phyloP scores from a whole-genome alignment of 495 filamentous ascomycete genomes.

The Aspergillus cavernicola region DNA sequence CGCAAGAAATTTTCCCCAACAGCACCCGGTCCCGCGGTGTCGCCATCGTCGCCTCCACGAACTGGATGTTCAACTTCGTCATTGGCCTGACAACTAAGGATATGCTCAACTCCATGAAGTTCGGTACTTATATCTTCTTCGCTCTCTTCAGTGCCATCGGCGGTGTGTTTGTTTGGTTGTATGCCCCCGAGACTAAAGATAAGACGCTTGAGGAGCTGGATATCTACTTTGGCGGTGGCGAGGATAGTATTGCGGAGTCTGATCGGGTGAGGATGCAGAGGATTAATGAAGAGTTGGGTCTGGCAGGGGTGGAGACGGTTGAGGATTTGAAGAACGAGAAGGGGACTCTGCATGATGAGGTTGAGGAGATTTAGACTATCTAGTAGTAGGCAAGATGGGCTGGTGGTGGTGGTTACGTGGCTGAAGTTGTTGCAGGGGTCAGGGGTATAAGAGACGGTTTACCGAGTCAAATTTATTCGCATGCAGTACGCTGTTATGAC shows the following conservation, averaged over 20 bases:
- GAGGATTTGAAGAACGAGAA: slow-evolving; percentile 27
- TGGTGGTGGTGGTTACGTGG: too few relatives aligned
- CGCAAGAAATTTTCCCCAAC: slow-evolving; percentile 42
- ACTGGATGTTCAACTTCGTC: slow-evolving; percentile 46
- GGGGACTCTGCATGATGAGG: neutral
- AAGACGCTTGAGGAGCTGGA: slow-evolving; percentile 54
- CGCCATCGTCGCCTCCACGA: slow-evolving; percentile 35
- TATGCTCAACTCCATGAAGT: slow-evolving; percentile 38
- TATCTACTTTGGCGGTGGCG: slow-evolving; percentile 38
- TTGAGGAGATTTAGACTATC: slow-evolving; percentile 1
- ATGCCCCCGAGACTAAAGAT: slow-evolving; percentile 56
- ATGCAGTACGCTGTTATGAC: too few relatives aligned
- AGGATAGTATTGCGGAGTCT: slow-evolving; percentile 20
- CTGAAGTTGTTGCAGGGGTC: too few relatives aligned
- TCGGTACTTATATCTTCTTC: slow-evolving; percentile 45
- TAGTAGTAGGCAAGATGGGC: neutral
- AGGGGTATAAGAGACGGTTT: too few relatives aligned
- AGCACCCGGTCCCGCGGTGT: slow-evolving; percentile 39
- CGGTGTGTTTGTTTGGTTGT: slow-evolving; percentile 46
- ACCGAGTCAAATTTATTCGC: too few relatives aligned
- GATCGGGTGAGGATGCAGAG: slow-evolving; percentile 28
- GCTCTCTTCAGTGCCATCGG: slow-evolving; percentile 44
- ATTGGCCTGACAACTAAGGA: slow-evolving; percentile 40
- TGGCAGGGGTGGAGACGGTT: slow-evolving; percentile 23
- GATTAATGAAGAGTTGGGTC: slow-evolving; percentile 28